Percentiles rank a stretch among this genome's conserved stretches.
phyloP scores from a whole-genome alignment of 495 filamentous ascomycete genomes.

The Neurospora tetraspora region DNA sequence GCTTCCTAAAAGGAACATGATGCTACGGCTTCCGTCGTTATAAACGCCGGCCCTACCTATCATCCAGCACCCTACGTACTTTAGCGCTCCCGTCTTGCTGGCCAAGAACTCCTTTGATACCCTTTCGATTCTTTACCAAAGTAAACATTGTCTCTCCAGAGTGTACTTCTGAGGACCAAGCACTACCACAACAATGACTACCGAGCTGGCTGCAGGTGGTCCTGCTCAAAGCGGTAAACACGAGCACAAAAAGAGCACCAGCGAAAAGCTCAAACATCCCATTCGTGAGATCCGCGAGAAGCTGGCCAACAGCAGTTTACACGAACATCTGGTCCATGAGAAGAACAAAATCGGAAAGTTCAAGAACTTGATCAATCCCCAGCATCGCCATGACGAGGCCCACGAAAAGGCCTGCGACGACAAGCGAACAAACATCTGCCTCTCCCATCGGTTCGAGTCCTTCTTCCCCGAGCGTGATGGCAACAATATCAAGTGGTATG shows the following conservation, averaged over 20 bases:
- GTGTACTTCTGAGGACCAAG: not conserved
- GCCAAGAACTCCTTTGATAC: not conserved
- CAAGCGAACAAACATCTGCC: slow-evolving; percentile 61
- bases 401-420: slow-evolving; percentile 78
- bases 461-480: slow-evolving; percentile 79
- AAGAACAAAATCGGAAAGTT: slow-evolving; percentile 48
- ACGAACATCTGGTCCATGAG: slow-evolving; percentile 31
- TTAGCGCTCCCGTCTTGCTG: not conserved
- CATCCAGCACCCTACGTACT: not conserved
- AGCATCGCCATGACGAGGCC: slow-evolving; percentile 91
- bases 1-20: not conserved
- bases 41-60: not conserved
- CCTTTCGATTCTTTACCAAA: not conserved
- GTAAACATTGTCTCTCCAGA: not conserved
- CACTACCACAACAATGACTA: not conserved
- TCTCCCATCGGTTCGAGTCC: slow-evolving; percentile 73
- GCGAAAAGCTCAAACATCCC: slow-evolving; percentile 26
- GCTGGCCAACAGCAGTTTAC: slow-evolving; percentile 25
- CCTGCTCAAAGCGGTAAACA: slow-evolving; percentile 6
- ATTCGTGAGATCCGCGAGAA: slow-evolving; percentile 38
- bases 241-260: slow-evolving; percentile 8
- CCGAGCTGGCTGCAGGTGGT: not conserved
- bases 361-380: slow-evolving; percentile 60
- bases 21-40: not conserved
- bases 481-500: slow-evolving; percentile 94